A percentile compares a stretch with the other conserved stretches of the same genome.
These are phyloP conservation scores for Chimonanthus praecox DNA, from an alignment of 164 flowering plant genomes.

Conservation along the genomic window DNA sequence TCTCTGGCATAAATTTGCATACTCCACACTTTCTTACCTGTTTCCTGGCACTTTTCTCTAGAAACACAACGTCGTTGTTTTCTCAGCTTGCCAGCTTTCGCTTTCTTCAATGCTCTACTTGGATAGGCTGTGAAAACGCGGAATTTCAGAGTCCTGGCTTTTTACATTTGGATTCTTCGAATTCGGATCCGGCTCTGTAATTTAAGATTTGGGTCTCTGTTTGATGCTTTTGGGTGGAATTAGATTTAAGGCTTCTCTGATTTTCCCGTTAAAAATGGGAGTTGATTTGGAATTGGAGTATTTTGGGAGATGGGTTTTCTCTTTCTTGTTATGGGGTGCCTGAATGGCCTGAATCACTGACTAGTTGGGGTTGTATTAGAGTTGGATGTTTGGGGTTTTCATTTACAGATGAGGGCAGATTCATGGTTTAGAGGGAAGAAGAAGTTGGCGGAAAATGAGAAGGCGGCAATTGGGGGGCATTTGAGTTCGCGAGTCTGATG, in stretches of 20 bases:
- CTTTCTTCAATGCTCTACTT: too few species aligned
- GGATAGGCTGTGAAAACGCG: too few species aligned
- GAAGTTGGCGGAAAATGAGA: conserved; percentile 28
- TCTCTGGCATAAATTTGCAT: background rate
- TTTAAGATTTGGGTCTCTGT: too few species aligned
- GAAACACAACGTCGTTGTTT: background rate
- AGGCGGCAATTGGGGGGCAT: conserved; percentile 60
- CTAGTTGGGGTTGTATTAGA: too few species aligned
- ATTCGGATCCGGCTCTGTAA: too few species aligned
- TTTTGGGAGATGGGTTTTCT: background rate
- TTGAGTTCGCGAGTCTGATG: conserved; percentile 84
- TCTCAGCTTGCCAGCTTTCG: too few species aligned
- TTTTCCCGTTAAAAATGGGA: too few species aligned
- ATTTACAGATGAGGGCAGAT: conserved; percentile 48
- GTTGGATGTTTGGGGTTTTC: background rate
- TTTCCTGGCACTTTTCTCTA: background rate
- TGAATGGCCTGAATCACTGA: background rate
- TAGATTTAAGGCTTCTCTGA: too few species aligned
- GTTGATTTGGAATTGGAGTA: too few species aligned
- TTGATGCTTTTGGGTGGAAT: too few species aligned
- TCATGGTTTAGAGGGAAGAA: conserved; percentile 63
- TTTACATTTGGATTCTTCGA: too few species aligned
- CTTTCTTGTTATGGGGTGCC: background rate
- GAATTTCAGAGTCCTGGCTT: too few species aligned
- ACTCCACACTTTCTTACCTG: background rate